Conservation (phyloP, 1,139 yeast species). For the Lodderomyces margitis region DNA sequence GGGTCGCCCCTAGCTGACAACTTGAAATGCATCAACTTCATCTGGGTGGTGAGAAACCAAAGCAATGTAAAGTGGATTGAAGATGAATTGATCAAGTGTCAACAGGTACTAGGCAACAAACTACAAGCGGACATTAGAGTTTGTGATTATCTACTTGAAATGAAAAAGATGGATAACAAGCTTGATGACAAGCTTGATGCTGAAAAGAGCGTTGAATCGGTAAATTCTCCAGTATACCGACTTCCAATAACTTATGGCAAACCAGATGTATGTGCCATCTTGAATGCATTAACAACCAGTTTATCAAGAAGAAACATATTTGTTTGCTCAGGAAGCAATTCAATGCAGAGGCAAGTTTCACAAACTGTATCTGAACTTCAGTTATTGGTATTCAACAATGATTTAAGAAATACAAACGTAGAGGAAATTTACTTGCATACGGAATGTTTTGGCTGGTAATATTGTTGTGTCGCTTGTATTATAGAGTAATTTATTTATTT, state of each 20-base stretch:
- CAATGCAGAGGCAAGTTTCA: conserved; percentile 45
- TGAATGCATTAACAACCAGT: conserved; percentile 19
- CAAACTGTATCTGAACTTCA: conserved; percentile 41
- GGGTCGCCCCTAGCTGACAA: conserved; percentile 14
- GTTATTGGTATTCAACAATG: conserved; percentile 30
- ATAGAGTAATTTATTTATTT: background rate
- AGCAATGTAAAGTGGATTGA: conserved; percentile 47
- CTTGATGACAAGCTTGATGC: conserved; percentile 17
- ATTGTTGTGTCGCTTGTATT: background rate
- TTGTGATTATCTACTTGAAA: conserved; percentile 8
- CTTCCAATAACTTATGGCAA: conserved; percentile 26
- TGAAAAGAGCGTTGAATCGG: conserved; percentile 5
- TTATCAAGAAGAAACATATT: conserved; percentile 43
- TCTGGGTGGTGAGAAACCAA: conserved; percentile 46
- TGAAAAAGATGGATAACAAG: conserved; percentile 6
- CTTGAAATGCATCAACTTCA: conserved; percentile 33
- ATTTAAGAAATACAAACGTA: conserved; percentile 23
- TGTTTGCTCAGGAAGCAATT: conserved; percentile 51
- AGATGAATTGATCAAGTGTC: conserved; percentile 36
- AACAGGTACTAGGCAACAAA: conserved; percentile 22
- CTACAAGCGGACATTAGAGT: conserved; percentile 31
- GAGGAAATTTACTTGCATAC: conserved; percentile 58
- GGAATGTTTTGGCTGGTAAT: conserved; percentile 58
- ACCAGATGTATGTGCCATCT: conserved; percentile 30
- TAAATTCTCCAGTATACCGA: conserved; percentile 7